A percentile compares a stretch with the other conserved stretches of the same genome.
Conservation (phyloP, 495 filamentous ascomycete species). For the Hyaloscypha variabilis region DNA sequence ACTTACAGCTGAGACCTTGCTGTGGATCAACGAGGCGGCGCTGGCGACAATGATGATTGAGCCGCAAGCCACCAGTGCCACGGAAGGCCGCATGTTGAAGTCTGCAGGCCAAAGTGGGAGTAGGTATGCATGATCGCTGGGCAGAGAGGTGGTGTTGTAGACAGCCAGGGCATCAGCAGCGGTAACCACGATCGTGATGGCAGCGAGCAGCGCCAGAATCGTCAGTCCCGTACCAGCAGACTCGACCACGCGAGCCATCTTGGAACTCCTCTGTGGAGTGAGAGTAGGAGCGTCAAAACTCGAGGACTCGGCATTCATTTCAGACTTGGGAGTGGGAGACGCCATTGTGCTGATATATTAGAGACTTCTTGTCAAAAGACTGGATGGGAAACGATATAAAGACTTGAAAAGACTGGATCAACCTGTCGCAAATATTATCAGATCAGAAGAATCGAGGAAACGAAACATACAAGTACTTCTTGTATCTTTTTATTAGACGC, state of each 20-base stretch:
- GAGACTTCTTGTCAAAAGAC: neutral
- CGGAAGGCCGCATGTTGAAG: conserved; percentile 53
- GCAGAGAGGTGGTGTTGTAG: conserved; percentile 51
- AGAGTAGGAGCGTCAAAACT: conserved; percentile 25
- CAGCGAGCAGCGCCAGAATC: conserved; percentile 48
- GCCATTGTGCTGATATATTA: conserved; percentile 19
- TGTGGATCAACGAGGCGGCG: conserved; percentile 39
- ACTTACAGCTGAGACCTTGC: conserved; percentile 26
- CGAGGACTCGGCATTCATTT: conserved; percentile 10
- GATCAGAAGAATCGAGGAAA: conserved; percentile 22
- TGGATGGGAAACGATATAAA: neutral
- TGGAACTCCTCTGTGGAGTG: conserved; percentile 5
- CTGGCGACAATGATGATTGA: conserved; percentile 45
- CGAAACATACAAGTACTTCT: conserved; percentile 31
- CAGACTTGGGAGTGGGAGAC: conserved; percentile 16
- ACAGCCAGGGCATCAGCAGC: conserved; percentile 49
- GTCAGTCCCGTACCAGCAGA: conserved; percentile 46
- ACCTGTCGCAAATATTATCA: conserved; percentile 14
- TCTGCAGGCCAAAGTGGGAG: conserved; percentile 53
- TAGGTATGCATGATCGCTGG: conserved; percentile 34
- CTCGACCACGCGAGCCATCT: conserved; percentile 36
- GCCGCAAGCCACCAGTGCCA: conserved; percentile 49
- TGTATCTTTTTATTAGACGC: conserved; percentile 20
- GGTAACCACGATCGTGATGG: conserved; percentile 50
- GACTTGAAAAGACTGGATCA: conserved; percentile 22